Percentiles rank a stretch among this genome's conserved stretches.
phyloP scores from a whole-genome alignment of 2,329 filamentous ascomycete species.

The Alternaria angustiovoidea region DNA sequence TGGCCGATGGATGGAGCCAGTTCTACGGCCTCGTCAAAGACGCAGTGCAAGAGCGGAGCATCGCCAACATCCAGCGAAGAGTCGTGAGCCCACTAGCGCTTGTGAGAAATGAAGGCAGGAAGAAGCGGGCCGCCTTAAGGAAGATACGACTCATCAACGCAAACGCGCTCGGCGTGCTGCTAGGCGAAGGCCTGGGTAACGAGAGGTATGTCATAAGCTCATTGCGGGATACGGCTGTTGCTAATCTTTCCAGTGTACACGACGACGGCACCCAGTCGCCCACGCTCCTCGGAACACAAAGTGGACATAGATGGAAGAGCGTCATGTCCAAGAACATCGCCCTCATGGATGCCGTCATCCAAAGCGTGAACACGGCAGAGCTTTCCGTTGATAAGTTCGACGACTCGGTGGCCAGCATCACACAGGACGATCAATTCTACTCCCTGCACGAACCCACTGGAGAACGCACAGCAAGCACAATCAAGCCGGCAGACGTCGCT shows the following conservation, averaged over 20 bases:
- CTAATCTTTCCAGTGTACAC: constrained; percentile 64
- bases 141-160: constrained; percentile 81
- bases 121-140: constrained; percentile 75
- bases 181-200: constrained; percentile 80
- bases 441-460: constrained; percentile 51
- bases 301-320: constrained; percentile 70
- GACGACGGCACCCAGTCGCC: constrained; percentile 62
- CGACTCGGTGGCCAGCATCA: constrained; percentile 63
- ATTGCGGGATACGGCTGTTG: not conserved
- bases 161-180: constrained; percentile 83
- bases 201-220: constrained; percentile 46
- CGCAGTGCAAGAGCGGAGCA: constrained; percentile 75
- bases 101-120: constrained; percentile 75
- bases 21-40: constrained; percentile 85
- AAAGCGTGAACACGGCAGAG: constrained; percentile 72
- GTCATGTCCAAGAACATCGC: constrained; percentile 81
- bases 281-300: constrained; percentile 54
- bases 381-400: constrained; percentile 63
- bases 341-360: constrained; percentile 85
- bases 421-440: constrained; percentile 60
- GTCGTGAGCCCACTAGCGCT: constrained; percentile 81
- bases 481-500: constrained; percentile 65
- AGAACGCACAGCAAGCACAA: constrained; percentile 42
- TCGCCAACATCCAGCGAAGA: constrained; percentile 73
- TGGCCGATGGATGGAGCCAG: constrained; percentile 59